Conservation (phyloP, 78 protist species). For the Capsaspora owczarzaki region DNA sequence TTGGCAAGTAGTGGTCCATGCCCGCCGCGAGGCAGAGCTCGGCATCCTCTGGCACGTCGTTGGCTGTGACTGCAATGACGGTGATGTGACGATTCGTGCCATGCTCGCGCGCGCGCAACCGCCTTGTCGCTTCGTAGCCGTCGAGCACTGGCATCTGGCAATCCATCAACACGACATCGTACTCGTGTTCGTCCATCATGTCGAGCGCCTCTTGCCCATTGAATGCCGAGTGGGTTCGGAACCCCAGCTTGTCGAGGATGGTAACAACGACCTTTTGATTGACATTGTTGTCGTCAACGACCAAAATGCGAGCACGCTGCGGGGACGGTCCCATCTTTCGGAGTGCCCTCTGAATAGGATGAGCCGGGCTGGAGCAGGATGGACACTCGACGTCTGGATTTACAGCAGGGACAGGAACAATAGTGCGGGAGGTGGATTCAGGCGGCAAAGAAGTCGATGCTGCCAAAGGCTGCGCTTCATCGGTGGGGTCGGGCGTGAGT, state of each 20-base stretch:
- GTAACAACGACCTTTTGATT: constrained; percentile 28
- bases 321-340: too few relatives aligned
- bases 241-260: constrained; percentile 13
- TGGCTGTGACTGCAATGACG: constrained; percentile 54
- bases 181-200: background rate
- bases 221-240: constrained; percentile 8
- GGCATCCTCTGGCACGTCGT: constrained; percentile 30
- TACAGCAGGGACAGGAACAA: too few relatives aligned
- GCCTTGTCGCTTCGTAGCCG: constrained; percentile 50
- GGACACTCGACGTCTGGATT: too few relatives aligned
- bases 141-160: constrained; percentile 69
- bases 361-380: too few relatives aligned
- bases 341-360: too few relatives aligned
- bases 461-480: too few relatives aligned
- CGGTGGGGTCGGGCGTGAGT: too few relatives aligned
- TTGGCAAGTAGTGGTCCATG: constrained; percentile 61
- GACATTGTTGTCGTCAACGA: constrained; percentile 55
- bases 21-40: constrained; percentile 35
- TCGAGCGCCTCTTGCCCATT: constrained; percentile 58
- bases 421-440: too few relatives aligned
- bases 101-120: constrained; percentile 1
- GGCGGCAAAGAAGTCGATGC: too few relatives aligned
- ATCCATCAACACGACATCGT: constrained; percentile 57
- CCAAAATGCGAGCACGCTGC: constrained; percentile 28
- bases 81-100: constrained; percentile 10